These are phyloP conservation scores for Penicillium ucsense DNA, from an alignment of 495 filamentous ascomycete species.

Conservation along the genomic window DNA sequence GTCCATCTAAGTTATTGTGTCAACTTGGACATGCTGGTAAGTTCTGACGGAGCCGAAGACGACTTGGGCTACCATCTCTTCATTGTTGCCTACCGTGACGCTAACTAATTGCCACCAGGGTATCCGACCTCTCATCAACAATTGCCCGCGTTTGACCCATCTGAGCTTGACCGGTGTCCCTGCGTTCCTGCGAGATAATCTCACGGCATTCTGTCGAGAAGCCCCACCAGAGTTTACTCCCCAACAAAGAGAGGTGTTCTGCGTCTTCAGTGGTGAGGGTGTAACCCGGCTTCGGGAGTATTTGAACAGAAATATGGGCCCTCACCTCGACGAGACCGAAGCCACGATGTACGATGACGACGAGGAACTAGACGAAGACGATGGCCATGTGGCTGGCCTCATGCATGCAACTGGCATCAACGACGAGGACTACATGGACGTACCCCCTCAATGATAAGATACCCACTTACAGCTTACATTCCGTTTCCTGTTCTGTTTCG, in stretches of 20 bases:
- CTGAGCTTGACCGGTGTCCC: slow-evolving; percentile 92
- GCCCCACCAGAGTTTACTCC: slow-evolving; percentile 90
- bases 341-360: slow-evolving; percentile 48
- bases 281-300: slow-evolving; percentile 68
- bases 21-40: slow-evolving; percentile 66
- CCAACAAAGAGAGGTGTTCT: slow-evolving; percentile 90
- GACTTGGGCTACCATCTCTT: background rate
- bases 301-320: slow-evolving; percentile 46
- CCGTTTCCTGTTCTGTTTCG: slow-evolving; percentile 6
- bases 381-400: slow-evolving; percentile 44
- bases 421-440: slow-evolving; percentile 41
- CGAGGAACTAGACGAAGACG: slow-evolving; percentile 44
- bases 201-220: slow-evolving; percentile 73
- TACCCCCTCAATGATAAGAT: slow-evolving; percentile 36
- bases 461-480: slow-evolving; percentile 10
- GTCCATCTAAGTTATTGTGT: slow-evolving; percentile 97
- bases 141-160: slow-evolving; percentile 87
- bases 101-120: slow-evolving; percentile 45
- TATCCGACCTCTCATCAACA: slow-evolving; percentile 79
- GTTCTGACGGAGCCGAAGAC: slow-evolving; percentile 12
- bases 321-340: slow-evolving; percentile 30
- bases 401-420: slow-evolving; percentile 45
- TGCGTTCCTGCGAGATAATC: slow-evolving; percentile 62
- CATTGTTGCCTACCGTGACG: slow-evolving; percentile 9
- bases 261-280: slow-evolving; percentile 87